Evolutionary conservation across 805 yeast genomes (phyloP).

Genomic region (Candida vartiovaarae): DNA sequence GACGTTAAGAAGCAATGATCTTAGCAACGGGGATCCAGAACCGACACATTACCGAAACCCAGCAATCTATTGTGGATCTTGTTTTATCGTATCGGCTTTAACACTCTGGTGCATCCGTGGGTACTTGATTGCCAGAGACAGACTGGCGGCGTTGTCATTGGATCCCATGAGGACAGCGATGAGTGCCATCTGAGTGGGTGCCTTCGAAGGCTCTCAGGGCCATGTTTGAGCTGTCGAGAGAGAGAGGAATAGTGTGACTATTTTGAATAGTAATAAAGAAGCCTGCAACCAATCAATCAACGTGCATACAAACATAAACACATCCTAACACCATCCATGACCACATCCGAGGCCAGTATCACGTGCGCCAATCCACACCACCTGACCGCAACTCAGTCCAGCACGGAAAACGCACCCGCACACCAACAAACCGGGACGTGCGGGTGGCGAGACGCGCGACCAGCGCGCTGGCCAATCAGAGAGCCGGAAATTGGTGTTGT

Average conservation of each 20-base stretch:
- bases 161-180: constrained; percentile 23
- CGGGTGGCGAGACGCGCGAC: too few relatives aligned
- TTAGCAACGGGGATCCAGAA: constrained; percentile 20
- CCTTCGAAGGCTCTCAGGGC: neutral
- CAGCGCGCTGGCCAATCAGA: constrained; percentile 9
- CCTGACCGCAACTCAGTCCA: too few relatives aligned
- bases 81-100: constrained; percentile 40
- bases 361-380: too few relatives aligned
- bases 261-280: too few relatives aligned
- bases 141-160: constrained; percentile 19
- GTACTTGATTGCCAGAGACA: constrained; percentile 46
- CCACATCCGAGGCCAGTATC: too few relatives aligned
- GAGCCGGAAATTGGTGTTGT: constrained; percentile 3
- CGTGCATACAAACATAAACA: too few relatives aligned
- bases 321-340: too few relatives aligned
- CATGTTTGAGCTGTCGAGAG: constrained; percentile 6
- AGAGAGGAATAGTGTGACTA: constrained; percentile 7
- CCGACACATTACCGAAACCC: constrained; percentile 46
- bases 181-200: constrained; percentile 17
- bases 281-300: too few relatives aligned
- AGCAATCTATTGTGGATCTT: constrained; percentile 52
- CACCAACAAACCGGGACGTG: too few relatives aligned
- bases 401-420: too few relatives aligned
- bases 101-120: constrained; percentile 42
- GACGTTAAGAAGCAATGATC: constrained; percentile 30